Evolutionary conservation across 2,329 filamentous ascomycete species (phyloP), one percentile per base, ranked within the genome.

Genomic region (Scolecobasidium constrictum): DNA sequence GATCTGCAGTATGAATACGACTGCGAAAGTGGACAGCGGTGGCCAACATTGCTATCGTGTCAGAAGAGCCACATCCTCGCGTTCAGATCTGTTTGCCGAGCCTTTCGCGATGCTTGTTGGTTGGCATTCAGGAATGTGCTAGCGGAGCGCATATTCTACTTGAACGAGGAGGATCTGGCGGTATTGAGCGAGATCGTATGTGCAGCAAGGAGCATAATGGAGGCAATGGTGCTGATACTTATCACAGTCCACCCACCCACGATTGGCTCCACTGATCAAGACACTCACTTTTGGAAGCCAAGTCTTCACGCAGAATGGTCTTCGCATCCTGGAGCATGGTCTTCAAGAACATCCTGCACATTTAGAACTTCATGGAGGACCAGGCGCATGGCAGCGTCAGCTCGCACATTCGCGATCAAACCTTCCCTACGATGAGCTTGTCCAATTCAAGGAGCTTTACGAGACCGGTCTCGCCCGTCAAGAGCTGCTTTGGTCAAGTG

Each of bases 21-120:
- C 17, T 15, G 6, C 5, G 28, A 17, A 18, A 20, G 31, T 20
- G 40, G 40, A 15, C 23, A 42, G 15, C 40, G 40, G 7, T 42
- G 40, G 40, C 40, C 31, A 17, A 6, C 18, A 13, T 19, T 35
- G 15, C 18, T 22, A 5, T n/a, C 40, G 5, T 16, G 15, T 5
- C 23, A 20, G 11, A 42, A 36, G 19, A 4, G 26, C 7, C 23
- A 42, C 34, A 36, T 42, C 21, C 23, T 42, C 13, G 23, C 15
- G 23, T 17, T 34, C 17, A 16, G 40, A 28, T 3, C 31, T 20
- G 40, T 42, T n/a, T 42, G 40, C 34, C 22, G 33, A 16, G 31
- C 23, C 9, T 42, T 42, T 21, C 40, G 31, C 11, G 40, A 42
- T 34, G 31, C 40, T 18, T 42, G 21, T 20, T 42, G 40, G 40